Evolutionary conservation across 108 stramenopile species (phyloP).

Genomic region (Nannochloropsis oceanica): DNA sequence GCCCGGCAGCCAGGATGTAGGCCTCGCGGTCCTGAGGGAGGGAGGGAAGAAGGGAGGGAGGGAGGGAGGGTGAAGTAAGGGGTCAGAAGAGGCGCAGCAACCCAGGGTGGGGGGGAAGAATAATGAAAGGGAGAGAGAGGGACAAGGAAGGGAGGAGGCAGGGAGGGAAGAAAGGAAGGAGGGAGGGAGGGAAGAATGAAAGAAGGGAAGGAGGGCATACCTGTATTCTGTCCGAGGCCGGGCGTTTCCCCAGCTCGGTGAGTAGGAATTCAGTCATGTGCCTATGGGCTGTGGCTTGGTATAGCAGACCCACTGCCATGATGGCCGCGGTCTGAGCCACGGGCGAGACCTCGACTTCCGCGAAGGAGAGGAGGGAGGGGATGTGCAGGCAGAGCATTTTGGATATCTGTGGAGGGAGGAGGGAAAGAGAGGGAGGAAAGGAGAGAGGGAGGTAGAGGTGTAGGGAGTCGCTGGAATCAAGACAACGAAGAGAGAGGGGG

Average conservation of each 20-base stretch:
- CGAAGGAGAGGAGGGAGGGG: slow-evolving; percentile 78
- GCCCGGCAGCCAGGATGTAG: slow-evolving; percentile 66
- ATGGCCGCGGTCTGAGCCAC: slow-evolving; percentile 75
- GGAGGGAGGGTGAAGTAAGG: neutral
- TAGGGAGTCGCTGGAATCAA: too few relatives aligned
- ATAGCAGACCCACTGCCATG: slow-evolving; percentile 71
- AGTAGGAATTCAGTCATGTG: slow-evolving; percentile 94
- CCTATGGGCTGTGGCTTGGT: slow-evolving; percentile 70
- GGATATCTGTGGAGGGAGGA: slow-evolving; percentile 38
- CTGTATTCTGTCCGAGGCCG: slow-evolving; percentile 43
- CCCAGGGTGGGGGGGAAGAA: neutral
- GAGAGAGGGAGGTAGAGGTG: too few relatives aligned
- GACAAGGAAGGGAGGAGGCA: neutral
- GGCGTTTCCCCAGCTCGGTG: slow-evolving; percentile 74
- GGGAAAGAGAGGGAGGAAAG: too few relatives aligned
- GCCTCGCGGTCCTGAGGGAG: slow-evolving; percentile 54
- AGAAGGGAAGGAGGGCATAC: neutral
- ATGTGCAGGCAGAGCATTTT: slow-evolving; percentile 97
- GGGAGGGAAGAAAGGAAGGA: neutral
- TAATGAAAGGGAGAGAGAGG: neutral
- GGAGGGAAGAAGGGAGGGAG: neutral
- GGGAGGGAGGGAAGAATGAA: neutral
- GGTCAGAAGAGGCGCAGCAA: neutral
- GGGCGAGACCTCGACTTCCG: slow-evolving; percentile 54
- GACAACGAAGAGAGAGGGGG: too few relatives aligned